Conservation (phyloP, 164 flowering plant species). For the Sedum album region DNA sequence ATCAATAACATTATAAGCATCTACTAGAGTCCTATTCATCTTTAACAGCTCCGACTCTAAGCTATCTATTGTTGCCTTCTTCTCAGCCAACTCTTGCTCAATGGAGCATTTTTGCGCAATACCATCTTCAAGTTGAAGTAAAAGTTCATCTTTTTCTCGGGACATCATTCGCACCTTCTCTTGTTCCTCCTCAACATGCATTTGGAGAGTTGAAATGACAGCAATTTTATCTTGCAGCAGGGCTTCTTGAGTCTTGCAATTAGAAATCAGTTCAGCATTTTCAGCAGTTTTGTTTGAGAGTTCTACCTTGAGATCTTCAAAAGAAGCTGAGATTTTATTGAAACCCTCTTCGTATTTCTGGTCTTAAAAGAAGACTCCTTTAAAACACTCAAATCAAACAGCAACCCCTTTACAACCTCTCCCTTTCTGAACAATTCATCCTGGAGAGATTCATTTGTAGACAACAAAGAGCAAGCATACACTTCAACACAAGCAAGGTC, state of each 20-base stretch:
- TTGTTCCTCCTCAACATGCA: constrained; percentile 28
- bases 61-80: constrained; percentile 29
- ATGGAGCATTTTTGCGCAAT: constrained; percentile 28
- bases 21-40: constrained; percentile 38
- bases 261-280: constrained; percentile 40
- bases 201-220: constrained; percentile 37
- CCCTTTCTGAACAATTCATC: constrained; percentile 68
- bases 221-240: constrained; percentile 44
- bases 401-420: constrained; percentile 56
- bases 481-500: constrained; percentile 42
- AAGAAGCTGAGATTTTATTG: constrained; percentile 39
- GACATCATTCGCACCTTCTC: constrained; percentile 27
- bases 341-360: constrained; percentile 64
- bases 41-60: constrained; percentile 51
- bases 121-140: constrained; percentile 31
- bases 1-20: constrained; percentile 37
- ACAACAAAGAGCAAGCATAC: constrained; percentile 31
- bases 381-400: constrained; percentile 72
- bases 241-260: constrained; percentile 39
- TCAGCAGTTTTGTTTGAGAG: constrained; percentile 38
- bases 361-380: constrained; percentile 73
- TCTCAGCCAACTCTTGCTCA: constrained; percentile 50
- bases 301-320: constrained; percentile 49
- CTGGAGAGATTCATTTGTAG: constrained; percentile 42
- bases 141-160: constrained; percentile 38